These are phyloP conservation scores for Babesia ovata DNA, from an alignment of 169 alveolate species.

Conservation along the genomic window DNA sequence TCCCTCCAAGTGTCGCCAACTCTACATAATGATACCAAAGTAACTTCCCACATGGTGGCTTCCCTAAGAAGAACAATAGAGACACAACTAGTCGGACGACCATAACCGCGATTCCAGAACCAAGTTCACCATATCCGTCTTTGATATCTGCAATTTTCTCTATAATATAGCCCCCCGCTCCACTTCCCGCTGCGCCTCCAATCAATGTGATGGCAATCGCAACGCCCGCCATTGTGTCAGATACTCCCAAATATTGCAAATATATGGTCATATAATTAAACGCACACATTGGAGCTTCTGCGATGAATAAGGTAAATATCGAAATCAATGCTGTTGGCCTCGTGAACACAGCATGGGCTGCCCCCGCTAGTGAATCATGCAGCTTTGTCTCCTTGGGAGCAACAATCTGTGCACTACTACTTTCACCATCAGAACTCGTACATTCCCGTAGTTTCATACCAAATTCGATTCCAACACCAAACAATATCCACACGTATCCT, in stretches of 20 bases:
- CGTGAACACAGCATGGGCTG: too few relatives aligned
- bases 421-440: too few relatives aligned
- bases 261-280: constrained; percentile 85
- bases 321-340: not conserved
- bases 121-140: constrained; percentile 21
- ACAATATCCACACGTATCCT: constrained; percentile 36
- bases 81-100: not conserved
- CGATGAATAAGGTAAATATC: constrained; percentile 65
- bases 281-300: constrained; percentile 89
- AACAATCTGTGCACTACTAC: too few relatives aligned
- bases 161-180: constrained; percentile 86
- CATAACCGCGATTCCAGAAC: not conserved
- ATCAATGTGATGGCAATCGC: constrained; percentile 81
- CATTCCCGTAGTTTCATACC: too few relatives aligned
- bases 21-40: constrained; percentile 20
- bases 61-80: constrained; percentile 7
- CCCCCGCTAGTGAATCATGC: too few relatives aligned
- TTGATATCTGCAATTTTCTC: constrained; percentile 76
- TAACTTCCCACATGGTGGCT: constrained; percentile 1
- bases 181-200: constrained; percentile 89
- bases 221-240: constrained; percentile 84
- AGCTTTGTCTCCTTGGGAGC: too few relatives aligned
- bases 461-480: not conserved
- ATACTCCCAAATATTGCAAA: constrained; percentile 87
- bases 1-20: not conserved